Base-by-base conservation (phyloP, 345 rosid genomes). In the Gossypium arboreum region DNA sequence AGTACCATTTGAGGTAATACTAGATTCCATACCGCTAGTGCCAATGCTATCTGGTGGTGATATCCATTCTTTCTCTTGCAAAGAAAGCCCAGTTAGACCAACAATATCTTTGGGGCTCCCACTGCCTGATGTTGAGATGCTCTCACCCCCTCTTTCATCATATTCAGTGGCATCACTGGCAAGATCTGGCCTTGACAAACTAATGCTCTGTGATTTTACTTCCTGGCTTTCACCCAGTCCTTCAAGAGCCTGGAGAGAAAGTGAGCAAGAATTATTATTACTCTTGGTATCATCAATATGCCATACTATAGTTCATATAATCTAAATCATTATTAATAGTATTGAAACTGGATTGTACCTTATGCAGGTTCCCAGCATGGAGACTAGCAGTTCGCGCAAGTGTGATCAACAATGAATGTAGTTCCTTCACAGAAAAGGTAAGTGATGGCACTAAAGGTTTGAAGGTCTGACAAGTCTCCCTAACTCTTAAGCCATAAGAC, bases 331-430 rank as follows among this genome's bases (percentile, higher is more conserved):
- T 67, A 41, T 57, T 67, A 51, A 77, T 67, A 60, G 75, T 62
- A 55, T 68, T 60, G 20, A 64, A 68, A 69, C 68, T 34, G 59
- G 71, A 72, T 54, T 78, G 81, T 84, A 93, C 97, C 79, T 91
- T 88, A 78, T 93, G 91, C 75, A 93, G 90, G 84, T 89, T 91
- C 68, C 96, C 94, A 24, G 98, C 90, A 81, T 92, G 97, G 50
- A 89, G 86, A 84, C 94, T 89, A 73, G 98, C 97, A 72, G 92
- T 84, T 77, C 85, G 87, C 52, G 97, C 98, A 75, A 94, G 97
- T 85, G 84, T 90, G 47, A 82, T 83, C 79, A 90, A 75, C 83
- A 92, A 82, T 54, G 86, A 81, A 81, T 86, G 82, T 29, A 94
- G 83, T 73, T 83, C 94, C 83, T 86, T 85, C 76, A 88, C 96